Evolutionary conservation across 2,329 filamentous ascomycete genomes (phyloP).

Genomic region (Phialophora chinensis): DNA sequence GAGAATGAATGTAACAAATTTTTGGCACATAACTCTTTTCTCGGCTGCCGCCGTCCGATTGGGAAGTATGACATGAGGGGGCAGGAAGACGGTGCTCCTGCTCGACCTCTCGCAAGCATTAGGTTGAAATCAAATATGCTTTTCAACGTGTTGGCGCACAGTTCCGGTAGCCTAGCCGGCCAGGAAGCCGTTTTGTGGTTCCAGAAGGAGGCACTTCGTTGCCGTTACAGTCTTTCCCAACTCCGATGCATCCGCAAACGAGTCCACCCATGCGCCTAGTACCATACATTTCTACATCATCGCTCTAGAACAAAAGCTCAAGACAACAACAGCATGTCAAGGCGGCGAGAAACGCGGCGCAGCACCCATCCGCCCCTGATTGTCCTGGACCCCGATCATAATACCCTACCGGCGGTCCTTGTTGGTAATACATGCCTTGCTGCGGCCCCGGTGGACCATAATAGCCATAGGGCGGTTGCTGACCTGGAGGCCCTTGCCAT

Average conservation of each 20-base stretch:
- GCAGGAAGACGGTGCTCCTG: background rate
- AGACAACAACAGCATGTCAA: conserved; percentile 60
- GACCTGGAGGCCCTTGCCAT: conserved; percentile 21
- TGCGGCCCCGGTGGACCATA: conserved; percentile 32
- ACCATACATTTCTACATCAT: background rate
- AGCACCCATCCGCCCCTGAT: conserved; percentile 47
- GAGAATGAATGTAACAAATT: background rate
- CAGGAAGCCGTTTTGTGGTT: background rate
- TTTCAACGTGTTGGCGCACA: background rate
- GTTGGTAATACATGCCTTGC: conserved; percentile 42
- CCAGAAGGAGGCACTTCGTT: background rate
- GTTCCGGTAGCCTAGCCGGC: background rate
- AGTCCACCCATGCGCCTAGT: background rate
- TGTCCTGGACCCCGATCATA: conserved; percentile 42
- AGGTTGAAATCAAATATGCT: background rate
- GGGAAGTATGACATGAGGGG: background rate
- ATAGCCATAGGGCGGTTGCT: conserved; percentile 29
- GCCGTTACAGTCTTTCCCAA: background rate
- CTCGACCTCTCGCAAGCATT: background rate
- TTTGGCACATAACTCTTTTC: background rate
- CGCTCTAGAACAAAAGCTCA: conserved; percentile 55
- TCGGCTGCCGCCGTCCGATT: background rate
- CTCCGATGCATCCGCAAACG: conserved; percentile 5
- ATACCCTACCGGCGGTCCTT: conserved; percentile 47
- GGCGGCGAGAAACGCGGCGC: conserved; percentile 52